phyloP scores from a whole-genome alignment of 176 grass and related monocot species.

The Oryza glaberrima region DNA sequence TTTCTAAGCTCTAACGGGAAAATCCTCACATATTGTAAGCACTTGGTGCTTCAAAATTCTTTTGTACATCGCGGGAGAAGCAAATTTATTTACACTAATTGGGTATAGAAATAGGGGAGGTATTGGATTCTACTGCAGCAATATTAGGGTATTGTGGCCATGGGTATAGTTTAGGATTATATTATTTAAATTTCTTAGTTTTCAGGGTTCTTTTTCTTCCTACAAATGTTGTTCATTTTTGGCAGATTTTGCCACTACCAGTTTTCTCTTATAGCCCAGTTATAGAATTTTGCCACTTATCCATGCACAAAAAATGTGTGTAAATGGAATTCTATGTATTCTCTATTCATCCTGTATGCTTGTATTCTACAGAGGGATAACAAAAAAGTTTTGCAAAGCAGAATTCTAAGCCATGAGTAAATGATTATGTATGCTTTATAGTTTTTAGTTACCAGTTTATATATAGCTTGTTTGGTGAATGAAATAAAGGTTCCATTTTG shows the following conservation, averaged over 20 bases:
- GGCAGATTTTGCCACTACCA: neutral
- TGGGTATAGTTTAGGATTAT: neutral
- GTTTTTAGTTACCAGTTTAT: neutral
- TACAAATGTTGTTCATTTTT: neutral
- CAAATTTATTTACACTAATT: slow-evolving; percentile 27
- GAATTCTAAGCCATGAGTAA: neutral
- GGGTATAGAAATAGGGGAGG: slow-evolving; percentile 28
- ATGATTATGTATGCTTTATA: neutral
- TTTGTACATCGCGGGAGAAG: neutral
- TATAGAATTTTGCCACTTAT: neutral
- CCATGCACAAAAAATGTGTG: neutral
- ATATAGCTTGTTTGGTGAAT: neutral
- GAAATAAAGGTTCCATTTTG: neutral
- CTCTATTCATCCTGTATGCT: neutral
- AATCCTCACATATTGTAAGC: slow-evolving; percentile 19
- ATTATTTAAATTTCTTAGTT: slow-evolving; percentile 2
- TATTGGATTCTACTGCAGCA: neutral
- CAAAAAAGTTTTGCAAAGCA: neutral
- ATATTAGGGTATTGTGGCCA: slow-evolving; percentile 9
- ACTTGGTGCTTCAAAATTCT: neutral
- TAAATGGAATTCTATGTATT: neutral
- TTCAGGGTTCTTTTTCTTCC: neutral
- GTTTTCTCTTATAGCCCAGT: neutral
- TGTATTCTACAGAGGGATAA: neutral
- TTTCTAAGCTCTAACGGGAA: slow-evolving; percentile 35